These are phyloP conservation scores for Strobilomyces echinocephalus DNA, from an alignment of 768 basidiomycete species.

Conservation along the genomic window DNA sequence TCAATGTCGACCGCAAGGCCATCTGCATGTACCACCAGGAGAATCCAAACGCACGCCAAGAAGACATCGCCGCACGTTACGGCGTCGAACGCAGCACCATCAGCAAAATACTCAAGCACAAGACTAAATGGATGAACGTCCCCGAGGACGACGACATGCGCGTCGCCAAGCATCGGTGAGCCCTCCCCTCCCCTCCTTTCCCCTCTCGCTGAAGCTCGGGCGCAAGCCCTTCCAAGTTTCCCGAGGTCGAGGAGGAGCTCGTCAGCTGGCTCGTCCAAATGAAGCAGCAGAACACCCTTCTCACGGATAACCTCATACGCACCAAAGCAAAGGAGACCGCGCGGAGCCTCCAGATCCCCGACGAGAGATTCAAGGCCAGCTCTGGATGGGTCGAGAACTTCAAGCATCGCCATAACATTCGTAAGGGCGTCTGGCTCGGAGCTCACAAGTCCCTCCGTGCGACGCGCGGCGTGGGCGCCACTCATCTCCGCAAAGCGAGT, in stretches of 20 bases:
- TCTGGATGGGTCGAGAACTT: constrained; percentile 92
- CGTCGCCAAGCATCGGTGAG: constrained; percentile 67
- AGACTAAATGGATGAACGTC: constrained; percentile 74
- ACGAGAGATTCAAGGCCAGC: constrained; percentile 85
- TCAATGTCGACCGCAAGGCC: constrained; percentile 65
- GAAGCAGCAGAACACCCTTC: constrained; percentile 40
- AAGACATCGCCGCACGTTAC: constrained; percentile 74
- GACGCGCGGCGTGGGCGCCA: constrained; percentile 28
- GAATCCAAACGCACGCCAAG: constrained; percentile 69
- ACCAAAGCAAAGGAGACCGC: constrained; percentile 67
- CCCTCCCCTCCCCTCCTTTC: neutral
- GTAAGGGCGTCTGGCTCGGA: constrained; percentile 55
- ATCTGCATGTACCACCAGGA: constrained; percentile 67
- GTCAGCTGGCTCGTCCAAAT: constrained; percentile 56
- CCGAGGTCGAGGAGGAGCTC: constrained; percentile 66
- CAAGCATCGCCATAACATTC: constrained; percentile 76
- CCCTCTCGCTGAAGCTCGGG: constrained; percentile 5
- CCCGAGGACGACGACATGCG: constrained; percentile 53
- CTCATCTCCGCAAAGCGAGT: constrained; percentile 35
- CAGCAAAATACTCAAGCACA: constrained; percentile 85
- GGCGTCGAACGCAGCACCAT: constrained; percentile 90
- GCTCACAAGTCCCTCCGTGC: constrained; percentile 34
- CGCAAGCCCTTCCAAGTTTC: constrained; percentile 72
- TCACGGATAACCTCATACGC: constrained; percentile 64
- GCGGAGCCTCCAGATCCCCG: constrained; percentile 46